Percentiles rank a stretch among this genome's conserved stretches.
phyloP scores from a whole-genome alignment of 2,329 filamentous ascomycete species.

The Ophiostoma quercus region DNA sequence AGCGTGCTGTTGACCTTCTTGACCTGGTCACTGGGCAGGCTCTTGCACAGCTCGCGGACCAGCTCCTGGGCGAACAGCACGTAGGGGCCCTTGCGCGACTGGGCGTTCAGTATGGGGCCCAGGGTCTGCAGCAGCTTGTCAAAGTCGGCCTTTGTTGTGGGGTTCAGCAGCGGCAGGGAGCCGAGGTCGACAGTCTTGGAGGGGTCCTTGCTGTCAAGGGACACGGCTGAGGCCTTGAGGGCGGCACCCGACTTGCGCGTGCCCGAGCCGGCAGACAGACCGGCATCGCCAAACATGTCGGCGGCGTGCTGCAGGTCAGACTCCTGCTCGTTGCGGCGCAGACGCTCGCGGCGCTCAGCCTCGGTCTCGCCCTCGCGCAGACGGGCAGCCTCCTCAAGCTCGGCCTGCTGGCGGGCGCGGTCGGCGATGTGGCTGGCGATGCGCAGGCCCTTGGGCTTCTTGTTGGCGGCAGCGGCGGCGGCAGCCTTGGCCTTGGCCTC shows the following conservation, averaged over 20 bases:
- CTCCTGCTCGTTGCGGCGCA: slow-evolving; percentile 77
- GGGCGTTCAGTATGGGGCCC: slow-evolving; percentile 67
- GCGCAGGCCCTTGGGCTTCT: slow-evolving; percentile 83
- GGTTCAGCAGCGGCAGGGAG: slow-evolving; percentile 78
- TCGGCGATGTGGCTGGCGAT: slow-evolving; percentile 71
- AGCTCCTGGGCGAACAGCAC: slow-evolving; percentile 87
- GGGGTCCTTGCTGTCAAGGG: slow-evolving; percentile 68
- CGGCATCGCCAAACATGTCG: slow-evolving; percentile 80
- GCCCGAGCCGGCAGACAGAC: slow-evolving; percentile 54
- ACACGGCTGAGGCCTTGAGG: slow-evolving; percentile 51
- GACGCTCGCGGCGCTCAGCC: slow-evolving; percentile 64
- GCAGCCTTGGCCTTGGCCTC: slow-evolving; percentile 86
- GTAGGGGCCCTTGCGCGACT: slow-evolving; percentile 87
- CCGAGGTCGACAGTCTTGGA: slow-evolving; percentile 75
- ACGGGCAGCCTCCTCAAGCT: slow-evolving; percentile 53
- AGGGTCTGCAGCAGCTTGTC: slow-evolving; percentile 70
- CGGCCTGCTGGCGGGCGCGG: slow-evolving; percentile 48
- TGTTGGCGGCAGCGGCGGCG: slow-evolving; percentile 78
- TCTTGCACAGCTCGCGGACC: slow-evolving; percentile 76
- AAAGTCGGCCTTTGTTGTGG: slow-evolving; percentile 81
- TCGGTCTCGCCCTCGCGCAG: slow-evolving; percentile 69
- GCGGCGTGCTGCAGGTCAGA: slow-evolving; percentile 83
- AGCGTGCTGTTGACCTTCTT: slow-evolving; percentile 88
- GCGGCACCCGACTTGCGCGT: slow-evolving; percentile 64
- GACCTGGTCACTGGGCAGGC: slow-evolving; percentile 85